These are phyloP conservation scores for Ilex asprella DNA, from an alignment of 257 asterid species.

Conservation along the genomic window DNA sequence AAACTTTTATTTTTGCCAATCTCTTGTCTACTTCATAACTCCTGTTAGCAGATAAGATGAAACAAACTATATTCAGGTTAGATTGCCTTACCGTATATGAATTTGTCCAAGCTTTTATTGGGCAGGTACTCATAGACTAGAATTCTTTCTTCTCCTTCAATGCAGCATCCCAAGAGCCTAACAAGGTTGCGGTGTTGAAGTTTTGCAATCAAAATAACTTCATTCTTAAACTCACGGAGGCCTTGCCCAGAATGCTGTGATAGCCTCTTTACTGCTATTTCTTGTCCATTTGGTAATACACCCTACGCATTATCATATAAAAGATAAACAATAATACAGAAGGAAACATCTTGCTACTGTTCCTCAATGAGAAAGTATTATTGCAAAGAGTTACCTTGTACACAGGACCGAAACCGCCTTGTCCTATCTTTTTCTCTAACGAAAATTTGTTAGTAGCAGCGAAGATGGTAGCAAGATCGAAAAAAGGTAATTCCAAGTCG, in stretches of 20 bases:
- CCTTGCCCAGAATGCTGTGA: conserved; percentile 27
- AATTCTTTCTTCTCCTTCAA: conserved; percentile 20
- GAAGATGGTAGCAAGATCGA: conserved; percentile 24
- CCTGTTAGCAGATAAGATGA: not conserved
- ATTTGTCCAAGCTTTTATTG: conserved; percentile 18
- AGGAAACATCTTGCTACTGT: not conserved
- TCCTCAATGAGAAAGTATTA: not conserved
- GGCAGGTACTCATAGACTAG: conserved; percentile 24
- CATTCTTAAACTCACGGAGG: conserved; percentile 23
- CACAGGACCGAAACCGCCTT: conserved; percentile 49
- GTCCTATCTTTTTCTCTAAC: conserved; percentile 26
- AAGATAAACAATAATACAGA: not conserved
- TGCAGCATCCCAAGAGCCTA: conserved; percentile 23
- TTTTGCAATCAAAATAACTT: conserved; percentile 20
- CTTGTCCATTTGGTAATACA: conserved; percentile 8
- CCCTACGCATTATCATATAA: conserved; percentile 1
- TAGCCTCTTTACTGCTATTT: conserved; percentile 24
- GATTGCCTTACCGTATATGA: conserved; percentile 19
- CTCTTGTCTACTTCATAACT: not conserved
- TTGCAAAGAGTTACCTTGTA: conserved; percentile 18
- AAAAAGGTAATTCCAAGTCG: conserved; percentile 32
- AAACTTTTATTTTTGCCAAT: not conserved
- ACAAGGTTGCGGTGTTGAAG: conserved; percentile 27
- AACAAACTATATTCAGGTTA: not conserved
- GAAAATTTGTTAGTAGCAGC: conserved; percentile 37